These are phyloP conservation scores for Pterocarpus santalinus DNA, from an alignment of 306 rosid genomes.

Conservation along the genomic window DNA sequence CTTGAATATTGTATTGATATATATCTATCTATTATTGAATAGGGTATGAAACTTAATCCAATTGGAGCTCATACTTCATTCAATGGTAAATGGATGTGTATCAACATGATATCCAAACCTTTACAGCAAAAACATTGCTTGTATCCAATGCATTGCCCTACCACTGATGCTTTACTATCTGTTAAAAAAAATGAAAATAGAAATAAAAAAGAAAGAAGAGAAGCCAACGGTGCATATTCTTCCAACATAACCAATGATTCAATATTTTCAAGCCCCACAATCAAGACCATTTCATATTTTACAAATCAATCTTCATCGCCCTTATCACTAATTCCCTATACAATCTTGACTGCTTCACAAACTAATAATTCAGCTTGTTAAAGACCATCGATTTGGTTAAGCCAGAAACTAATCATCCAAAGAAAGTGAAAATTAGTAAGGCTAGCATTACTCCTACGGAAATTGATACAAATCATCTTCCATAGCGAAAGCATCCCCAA, in stretches of 20 bases:
- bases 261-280: slow-evolving; percentile 2
- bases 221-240: neutral
- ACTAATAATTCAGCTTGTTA: slow-evolving; percentile 33
- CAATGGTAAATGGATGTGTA: too few species aligned
- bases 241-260: neutral
- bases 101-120: too few species aligned
- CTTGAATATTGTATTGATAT: too few species aligned
- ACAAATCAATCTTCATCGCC: slow-evolving; percentile 20
- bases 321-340: slow-evolving; percentile 11
- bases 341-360: slow-evolving; percentile 36
- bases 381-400: slow-evolving; percentile 16
- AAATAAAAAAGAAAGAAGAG: neutral
- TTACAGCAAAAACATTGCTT: neutral
- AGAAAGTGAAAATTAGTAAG: slow-evolving; percentile 17
- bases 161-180: neutral
- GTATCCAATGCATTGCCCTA: neutral
- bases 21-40: too few species aligned
- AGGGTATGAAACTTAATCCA: too few species aligned
- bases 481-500: slow-evolving; percentile 49
- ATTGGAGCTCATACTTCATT: too few species aligned
- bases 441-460: slow-evolving; percentile 45
- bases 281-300: slow-evolving; percentile 37
- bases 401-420: slow-evolving; percentile 41
- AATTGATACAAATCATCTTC: slow-evolving; percentile 60
- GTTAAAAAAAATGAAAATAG: neutral